These are phyloP conservation scores for Calonectria pseudoreteaudii DNA, from an alignment of 2,329 filamentous ascomycete species.

Conservation along the genomic window DNA sequence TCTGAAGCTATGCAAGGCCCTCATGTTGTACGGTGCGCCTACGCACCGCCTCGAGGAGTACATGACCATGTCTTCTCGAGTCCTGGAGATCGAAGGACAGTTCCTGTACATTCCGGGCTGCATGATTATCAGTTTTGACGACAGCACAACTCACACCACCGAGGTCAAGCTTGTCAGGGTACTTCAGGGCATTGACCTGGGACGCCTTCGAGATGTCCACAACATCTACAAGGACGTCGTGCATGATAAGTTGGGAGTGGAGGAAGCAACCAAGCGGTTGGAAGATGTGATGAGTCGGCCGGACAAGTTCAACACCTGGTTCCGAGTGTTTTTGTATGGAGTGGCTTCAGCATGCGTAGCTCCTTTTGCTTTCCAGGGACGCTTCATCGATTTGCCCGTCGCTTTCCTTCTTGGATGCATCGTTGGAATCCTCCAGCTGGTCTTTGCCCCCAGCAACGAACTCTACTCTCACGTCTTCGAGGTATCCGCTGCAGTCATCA, in stretches of 20 bases:
- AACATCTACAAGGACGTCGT: constrained; percentile 87
- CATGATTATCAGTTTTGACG: constrained; percentile 95
- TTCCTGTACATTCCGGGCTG: constrained; percentile 92
- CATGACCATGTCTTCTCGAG: constrained; percentile 89
- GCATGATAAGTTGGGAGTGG: constrained; percentile 78
- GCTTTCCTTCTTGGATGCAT: constrained; percentile 81
- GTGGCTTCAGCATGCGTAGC: constrained; percentile 81
- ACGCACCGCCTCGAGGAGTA: constrained; percentile 94
- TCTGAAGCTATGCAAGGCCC: constrained; percentile 82
- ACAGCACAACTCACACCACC: constrained; percentile 78
- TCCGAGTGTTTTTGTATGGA: constrained; percentile 76
- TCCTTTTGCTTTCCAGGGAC: constrained; percentile 82
- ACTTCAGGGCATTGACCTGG: constrained; percentile 77
- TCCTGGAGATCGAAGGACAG: constrained; percentile 88
- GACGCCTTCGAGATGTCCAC: constrained; percentile 79
- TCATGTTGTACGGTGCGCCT: constrained; percentile 92
- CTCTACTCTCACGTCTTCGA: constrained; percentile 71
- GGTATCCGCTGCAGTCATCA: constrained; percentile 69
- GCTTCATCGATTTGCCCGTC: constrained; percentile 82
- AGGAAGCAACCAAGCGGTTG: constrained; percentile 74
- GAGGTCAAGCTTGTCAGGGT: constrained; percentile 81
- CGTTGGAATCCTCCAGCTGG: constrained; percentile 79
- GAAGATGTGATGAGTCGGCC: constrained; percentile 64
- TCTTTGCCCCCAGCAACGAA: constrained; percentile 79
- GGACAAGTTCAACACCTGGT: constrained; percentile 62